A percentile compares a stretch with the other conserved stretches of the same genome.
These are phyloP conservation scores for Colletotrichum eleusines DNA, from an alignment of 2,329 filamentous ascomycete species.

Conservation along the genomic window DNA sequence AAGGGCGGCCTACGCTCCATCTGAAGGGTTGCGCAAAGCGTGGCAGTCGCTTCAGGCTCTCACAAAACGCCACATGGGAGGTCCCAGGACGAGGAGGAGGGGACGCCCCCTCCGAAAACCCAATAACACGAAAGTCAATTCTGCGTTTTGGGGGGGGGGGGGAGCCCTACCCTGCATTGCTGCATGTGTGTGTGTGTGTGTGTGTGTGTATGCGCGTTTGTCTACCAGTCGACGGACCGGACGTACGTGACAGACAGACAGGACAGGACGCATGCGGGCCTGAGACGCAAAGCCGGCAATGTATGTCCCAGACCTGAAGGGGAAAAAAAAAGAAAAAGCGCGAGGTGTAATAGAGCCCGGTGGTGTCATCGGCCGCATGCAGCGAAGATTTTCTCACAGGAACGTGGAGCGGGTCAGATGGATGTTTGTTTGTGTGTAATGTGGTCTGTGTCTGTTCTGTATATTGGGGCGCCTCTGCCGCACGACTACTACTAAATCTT, in stretches of 20 bases:
- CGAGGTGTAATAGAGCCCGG: not conserved
- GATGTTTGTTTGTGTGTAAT: not conserved
- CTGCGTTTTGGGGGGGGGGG: not conserved
- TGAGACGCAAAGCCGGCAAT: not conserved
- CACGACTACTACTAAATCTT: not conserved
- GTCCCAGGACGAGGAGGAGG: not conserved
- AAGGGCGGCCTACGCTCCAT: not conserved
- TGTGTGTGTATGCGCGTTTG: too few species aligned
- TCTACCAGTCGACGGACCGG: not conserved
- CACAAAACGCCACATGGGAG: not conserved
- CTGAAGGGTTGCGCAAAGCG: not conserved
- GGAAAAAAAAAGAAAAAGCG: too few species aligned
- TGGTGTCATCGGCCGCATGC: not conserved
- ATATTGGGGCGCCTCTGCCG: not conserved
- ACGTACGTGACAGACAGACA: conserved; percentile 2
- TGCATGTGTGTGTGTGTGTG: not conserved
- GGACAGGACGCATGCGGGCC: not conserved
- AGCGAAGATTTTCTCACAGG: not conserved
- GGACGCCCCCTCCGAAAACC: not conserved
- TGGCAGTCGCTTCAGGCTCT: not conserved
- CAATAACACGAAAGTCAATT: not conserved
- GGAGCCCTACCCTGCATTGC: not conserved
- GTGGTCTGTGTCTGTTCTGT: not conserved
- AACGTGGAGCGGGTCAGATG: not conserved
- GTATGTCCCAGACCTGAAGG: conserved; percentile 2